Evolutionary conservation across 495 filamentous ascomycete genomes (phyloP), one percentile per base, ranked within the genome.

Genomic region (Neurospora cerealis): DNA sequence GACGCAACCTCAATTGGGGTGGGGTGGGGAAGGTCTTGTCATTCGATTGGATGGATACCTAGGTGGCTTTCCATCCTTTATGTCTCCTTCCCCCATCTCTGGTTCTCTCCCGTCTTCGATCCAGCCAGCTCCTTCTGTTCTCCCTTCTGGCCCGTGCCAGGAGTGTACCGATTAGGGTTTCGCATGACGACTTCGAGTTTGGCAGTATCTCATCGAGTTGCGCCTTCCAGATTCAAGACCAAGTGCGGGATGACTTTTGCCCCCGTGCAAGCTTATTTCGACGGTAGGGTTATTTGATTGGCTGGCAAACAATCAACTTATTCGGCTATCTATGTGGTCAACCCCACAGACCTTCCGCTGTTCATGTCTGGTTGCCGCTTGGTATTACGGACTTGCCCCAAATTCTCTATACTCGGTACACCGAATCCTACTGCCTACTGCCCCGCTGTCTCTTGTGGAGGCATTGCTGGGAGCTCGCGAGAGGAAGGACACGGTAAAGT

Each of bases 221-320:
- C 24, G 54, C 24, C 54, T 62, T 34, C 28, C 54, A 66, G 15
- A 34, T 34, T 34, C 54, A 66, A 36, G 28, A 66, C 7, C 28
- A 36, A 13, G 54, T 17, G 28, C 54, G 15, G 54, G 54, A 66
- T 66, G 3, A 32, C 54, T 34, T 34, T 17, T 66, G 28, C 54
- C 54, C 15, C 70, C 75, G 21, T 19, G 41, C 74, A 75, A 77
- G 74, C 75, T 75, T 77, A 72, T 72, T 75, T 77, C 44, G 69
- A 77, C 74, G 6, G 24, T 76, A 17, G 48, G 34, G 28, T 40
- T 19, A 19, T n/a, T 34, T 39, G 38, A 74, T 75, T 76, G 71
- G 75, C 42, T 19, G 19, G 54, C 10, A 62, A 21, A 62, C 19
- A 19, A 62, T 62, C 8, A 9, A 62, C n/a, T 17, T 72, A 6